Percentiles rank a stretch among this genome's conserved stretches.
phyloP scores from a whole-genome alignment of 2,329 filamentous ascomycete species.

The Epichloe scottii region DNA sequence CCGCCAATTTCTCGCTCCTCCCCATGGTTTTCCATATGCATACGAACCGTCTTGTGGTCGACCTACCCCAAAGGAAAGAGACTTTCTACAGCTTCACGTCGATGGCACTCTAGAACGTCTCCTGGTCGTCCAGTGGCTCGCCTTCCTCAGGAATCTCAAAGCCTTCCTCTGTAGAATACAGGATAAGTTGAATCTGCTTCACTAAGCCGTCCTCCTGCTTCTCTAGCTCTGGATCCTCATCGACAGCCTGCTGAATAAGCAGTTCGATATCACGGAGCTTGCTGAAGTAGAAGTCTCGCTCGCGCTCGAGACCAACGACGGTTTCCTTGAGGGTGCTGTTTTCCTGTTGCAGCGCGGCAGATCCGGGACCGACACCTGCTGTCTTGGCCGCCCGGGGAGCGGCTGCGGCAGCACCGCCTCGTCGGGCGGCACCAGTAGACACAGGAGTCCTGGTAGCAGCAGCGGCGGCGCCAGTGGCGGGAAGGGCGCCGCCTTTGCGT shows the following conservation, averaged over 20 bases:
- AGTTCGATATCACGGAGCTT: conserved; percentile 96
- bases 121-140: conserved; percentile 61
- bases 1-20: neutral
- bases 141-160: conserved; percentile 82
- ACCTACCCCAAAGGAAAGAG: neutral
- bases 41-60: neutral
- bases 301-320: conserved; percentile 85
- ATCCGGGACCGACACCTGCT: conserved; percentile 44
- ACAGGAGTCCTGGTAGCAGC: conserved; percentile 35
- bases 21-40: neutral
- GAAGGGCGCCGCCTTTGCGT: conserved; percentile 62
- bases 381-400: conserved; percentile 32
- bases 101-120: conserved; percentile 50
- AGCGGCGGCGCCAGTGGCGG: conserved; percentile 26
- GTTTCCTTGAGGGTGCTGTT: conserved; percentile 87
- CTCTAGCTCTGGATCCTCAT: conserved; percentile 84
- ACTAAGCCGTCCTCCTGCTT: conserved; percentile 85
- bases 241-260: conserved; percentile 82
- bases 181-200: conserved; percentile 90
- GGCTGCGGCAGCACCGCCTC: conserved; percentile 47
- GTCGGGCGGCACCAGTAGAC: conserved; percentile 36
- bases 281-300: conserved; percentile 98
- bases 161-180: conserved; percentile 91
- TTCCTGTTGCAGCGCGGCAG: conserved; percentile 68
- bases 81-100: neutral